phyloP scores from a whole-genome alignment of 1,284 basidiomycete genomes.

The Pascua guehoae region DNA sequence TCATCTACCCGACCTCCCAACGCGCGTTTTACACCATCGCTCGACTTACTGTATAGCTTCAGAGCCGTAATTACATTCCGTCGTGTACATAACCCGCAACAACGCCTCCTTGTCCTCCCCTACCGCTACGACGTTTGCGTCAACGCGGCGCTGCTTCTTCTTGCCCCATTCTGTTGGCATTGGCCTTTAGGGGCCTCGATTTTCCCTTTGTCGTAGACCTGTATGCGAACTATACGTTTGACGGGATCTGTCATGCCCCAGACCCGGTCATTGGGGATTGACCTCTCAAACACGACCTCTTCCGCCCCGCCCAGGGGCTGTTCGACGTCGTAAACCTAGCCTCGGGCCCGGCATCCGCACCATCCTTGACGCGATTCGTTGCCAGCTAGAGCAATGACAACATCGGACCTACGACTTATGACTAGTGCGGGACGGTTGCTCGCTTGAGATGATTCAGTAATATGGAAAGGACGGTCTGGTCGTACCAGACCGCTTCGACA shows the following conservation, averaged over 20 bases:
- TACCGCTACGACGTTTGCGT: no score
- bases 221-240: slow-evolving; percentile 18
- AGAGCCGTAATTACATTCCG: no score
- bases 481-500: slow-evolving; percentile 8
- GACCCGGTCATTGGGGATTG: slow-evolving; percentile 15
- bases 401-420: slow-evolving; percentile 18
- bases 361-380: no score
- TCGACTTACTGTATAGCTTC: no score
- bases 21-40: no score
- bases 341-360: slow-evolving; percentile 3
- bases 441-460: slow-evolving; percentile 9
- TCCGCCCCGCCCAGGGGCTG: slow-evolving; percentile 18
- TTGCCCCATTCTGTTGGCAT: no score
- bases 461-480: slow-evolving; percentile 5
- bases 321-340: slow-evolving; percentile 24
- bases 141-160: no score
- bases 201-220: slow-evolving; percentile 25
- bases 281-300: slow-evolving; percentile 16
- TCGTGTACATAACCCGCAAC: no score
- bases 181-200: no score
- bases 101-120: no score
- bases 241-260: slow-evolving; percentile 15
- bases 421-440: slow-evolving; percentile 16
- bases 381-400: slow-evolving; percentile 17
- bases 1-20: no score